A percentile compares a stretch with the other conserved stretches of the same genome.
Conservation (phyloP, 2,329 filamentous ascomycete species). For the Lecanicillium sp. region DNA sequence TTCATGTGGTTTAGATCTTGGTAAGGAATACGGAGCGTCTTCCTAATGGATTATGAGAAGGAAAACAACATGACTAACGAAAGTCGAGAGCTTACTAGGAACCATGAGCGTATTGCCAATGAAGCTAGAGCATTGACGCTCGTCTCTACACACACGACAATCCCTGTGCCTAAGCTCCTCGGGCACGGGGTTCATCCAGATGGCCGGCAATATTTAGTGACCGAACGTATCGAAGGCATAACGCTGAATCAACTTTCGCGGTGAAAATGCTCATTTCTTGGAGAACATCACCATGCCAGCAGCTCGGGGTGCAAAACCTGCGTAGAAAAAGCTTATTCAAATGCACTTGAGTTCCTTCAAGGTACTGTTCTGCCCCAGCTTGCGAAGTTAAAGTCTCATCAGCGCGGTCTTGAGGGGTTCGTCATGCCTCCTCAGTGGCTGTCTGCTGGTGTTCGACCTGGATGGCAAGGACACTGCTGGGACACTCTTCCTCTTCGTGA, state of each 20-base stretch:
- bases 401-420: conserved; percentile 10
- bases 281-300: conserved; percentile 1
- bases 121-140: conserved; percentile 10
- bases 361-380: conserved; percentile 9
- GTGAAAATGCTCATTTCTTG: conserved; percentile 1
- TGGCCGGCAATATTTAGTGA: conserved; percentile 9
- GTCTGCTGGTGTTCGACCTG: conserved; percentile 5
- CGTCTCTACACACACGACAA: conserved; percentile 5
- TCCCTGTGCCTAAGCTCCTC: conserved; percentile 9
- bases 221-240: conserved; percentile 5
- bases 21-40: neutral
- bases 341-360: conserved; percentile 7
- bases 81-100: no score
- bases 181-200: conserved; percentile 6
- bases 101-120: conserved; percentile 11
- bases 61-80: no score
- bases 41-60: neutral
- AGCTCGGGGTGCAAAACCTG: conserved; percentile 5
- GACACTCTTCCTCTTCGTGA: conserved; percentile 5
- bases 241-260: neutral
- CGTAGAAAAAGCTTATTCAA: conserved; percentile 5
- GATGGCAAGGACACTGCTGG: conserved; percentile 4
- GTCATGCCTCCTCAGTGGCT: conserved; percentile 12
- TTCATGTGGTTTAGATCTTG: conserved; percentile 6
- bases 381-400: conserved; percentile 3